Evolutionary conservation across 257 asterid species (phyloP), one percentile per base, ranked within the genome.

Genomic region (Primulina tabacum): DNA sequence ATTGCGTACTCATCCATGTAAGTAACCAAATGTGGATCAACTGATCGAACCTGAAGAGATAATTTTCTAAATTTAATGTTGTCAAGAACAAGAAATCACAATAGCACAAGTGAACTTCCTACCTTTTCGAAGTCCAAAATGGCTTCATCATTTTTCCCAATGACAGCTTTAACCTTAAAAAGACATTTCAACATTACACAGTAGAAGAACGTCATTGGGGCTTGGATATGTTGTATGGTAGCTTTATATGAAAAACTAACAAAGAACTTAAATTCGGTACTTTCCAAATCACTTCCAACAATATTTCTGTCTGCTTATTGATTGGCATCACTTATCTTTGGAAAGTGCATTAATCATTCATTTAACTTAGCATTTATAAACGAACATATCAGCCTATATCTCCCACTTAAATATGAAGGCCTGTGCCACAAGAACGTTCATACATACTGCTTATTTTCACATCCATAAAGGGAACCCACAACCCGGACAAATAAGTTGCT

Each of bases 1-100:
- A 94, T 85, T n/a, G 99, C 96, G 80, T 94, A 94, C 89, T 94
- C 99, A 77, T 94, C 99, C 99, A 94, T 94, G 62, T 91, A 88
- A 28, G 99, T 89, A 67, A 89, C 65, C 62, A 84, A 81, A 68
- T 81, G 86, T 62, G 99, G 96, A 88, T 90, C 96, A 69, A 89
- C 83, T 29, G 86, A 87, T 67, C 95, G 86, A 71, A 86, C 99
- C 99, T 93, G 91, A 21, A 78, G 70, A 76, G 75, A 68, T 70
- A 69, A 76, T 65, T 72, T 76, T 43, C 35, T 74, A 68, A 38
- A 47, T 56, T 60, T 50, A 75, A 37, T 18, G 57, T 35, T 47
- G 64, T 63, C 62, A 67, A 28, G 7, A 67, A 74, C 26, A 71
- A 71, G 16, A 12, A 26, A 62, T 59, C 8, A 20, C 35, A 72